phyloP scores from a whole-genome alignment of 805 yeast species.

The Ogataea degrootiae region DNA sequence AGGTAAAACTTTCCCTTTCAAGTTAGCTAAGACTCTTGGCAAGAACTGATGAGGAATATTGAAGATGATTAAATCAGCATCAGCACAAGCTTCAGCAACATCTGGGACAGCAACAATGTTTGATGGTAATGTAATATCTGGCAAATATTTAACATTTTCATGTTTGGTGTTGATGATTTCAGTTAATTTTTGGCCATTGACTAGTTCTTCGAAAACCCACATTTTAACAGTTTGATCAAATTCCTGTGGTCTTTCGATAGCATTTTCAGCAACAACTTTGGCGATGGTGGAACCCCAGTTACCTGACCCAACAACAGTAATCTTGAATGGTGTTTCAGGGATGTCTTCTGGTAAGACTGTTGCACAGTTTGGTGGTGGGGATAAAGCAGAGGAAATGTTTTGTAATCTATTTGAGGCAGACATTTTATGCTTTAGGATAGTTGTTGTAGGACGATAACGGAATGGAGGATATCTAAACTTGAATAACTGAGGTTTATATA shows the following conservation, averaged over 20 bases:
- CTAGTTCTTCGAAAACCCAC: conserved; percentile 94
- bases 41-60: conserved; percentile 97
- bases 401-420: conserved; percentile 24
- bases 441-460: neutral
- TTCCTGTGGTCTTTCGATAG: conserved; percentile 62
- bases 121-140: conserved; percentile 80
- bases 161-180: conserved; percentile 86
- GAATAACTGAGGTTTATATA: too few species aligned
- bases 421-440: conserved; percentile 7
- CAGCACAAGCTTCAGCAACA: conserved; percentile 67
- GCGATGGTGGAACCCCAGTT: conserved; percentile 99
- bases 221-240: conserved; percentile 75
- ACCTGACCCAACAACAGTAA: conserved; percentile 90
- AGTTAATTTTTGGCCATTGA: conserved; percentile 76
- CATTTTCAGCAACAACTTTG: conserved; percentile 88
- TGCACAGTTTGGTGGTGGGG: conserved; percentile 16
- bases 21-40: conserved; percentile 66
- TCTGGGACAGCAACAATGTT: conserved; percentile 88
- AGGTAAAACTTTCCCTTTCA: conserved; percentile 70
- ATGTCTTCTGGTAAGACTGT: conserved; percentile 15
- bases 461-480: too few species aligned
- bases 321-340: conserved; percentile 39
- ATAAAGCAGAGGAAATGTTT: conserved; percentile 15
- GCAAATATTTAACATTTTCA: conserved; percentile 92
- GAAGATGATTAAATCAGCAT: conserved; percentile 83